phyloP scores from a whole-genome alignment of 441 rosid species.

The Eruca vesicaria region DNA sequence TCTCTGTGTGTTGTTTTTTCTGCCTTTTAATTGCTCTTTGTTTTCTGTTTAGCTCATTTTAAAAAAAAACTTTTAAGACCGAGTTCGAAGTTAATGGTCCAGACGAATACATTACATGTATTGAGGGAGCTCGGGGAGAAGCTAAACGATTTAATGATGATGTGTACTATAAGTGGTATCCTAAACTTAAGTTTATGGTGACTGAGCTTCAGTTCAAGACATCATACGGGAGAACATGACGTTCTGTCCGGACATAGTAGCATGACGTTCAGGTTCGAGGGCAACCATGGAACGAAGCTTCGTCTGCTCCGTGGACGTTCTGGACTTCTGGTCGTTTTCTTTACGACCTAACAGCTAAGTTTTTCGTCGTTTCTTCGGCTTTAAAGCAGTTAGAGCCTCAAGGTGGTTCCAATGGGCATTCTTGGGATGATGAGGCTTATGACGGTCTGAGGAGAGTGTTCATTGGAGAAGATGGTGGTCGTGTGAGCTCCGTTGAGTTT shows the following conservation, averaged over 20 bases:
- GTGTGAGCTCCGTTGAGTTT: neutral
- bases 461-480: neutral
- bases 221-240: neutral
- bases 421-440: neutral
- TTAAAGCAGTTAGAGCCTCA: neutral
- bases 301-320: neutral
- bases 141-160: neutral
- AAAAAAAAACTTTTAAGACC: neutral
- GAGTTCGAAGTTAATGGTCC: neutral
- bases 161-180: neutral
- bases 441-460: neutral
- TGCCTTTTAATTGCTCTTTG: no score
- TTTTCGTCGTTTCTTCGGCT: neutral
- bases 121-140: neutral
- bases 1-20: no score
- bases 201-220: neutral
- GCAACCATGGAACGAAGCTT: neutral
- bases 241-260: neutral
- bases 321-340: neutral
- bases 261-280: neutral
- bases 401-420: neutral
- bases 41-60: neutral
- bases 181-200: neutral
- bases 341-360: neutral
- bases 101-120: neutral